Conservation (phyloP, 2,329 filamentous ascomycete species). For the Cercospora brassicicola region DNA sequence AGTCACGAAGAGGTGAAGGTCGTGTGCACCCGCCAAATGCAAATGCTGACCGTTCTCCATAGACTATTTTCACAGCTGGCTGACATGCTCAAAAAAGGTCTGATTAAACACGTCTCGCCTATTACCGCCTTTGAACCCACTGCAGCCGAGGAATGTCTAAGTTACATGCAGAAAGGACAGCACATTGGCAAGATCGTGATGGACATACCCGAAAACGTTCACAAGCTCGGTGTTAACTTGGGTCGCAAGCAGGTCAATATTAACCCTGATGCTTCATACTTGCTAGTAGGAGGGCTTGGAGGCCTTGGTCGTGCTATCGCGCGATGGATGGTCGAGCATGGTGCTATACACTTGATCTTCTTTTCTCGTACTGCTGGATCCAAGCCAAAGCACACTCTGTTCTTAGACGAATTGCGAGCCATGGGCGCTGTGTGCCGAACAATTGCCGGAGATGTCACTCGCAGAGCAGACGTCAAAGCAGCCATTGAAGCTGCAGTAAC, state of each 20-base stretch:
- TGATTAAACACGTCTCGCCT: too few relatives aligned
- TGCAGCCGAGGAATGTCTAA: too few relatives aligned
- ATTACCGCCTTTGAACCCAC: too few relatives aligned
- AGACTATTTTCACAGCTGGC: too few relatives aligned
- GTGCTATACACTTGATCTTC: constrained; percentile 23
- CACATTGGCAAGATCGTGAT: too few relatives aligned
- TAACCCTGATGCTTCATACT: constrained; percentile 17
- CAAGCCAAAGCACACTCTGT: neutral
- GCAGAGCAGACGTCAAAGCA: constrained; percentile 6
- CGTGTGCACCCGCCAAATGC: too few relatives aligned
- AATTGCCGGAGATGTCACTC: neutral
- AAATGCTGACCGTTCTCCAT: too few relatives aligned
- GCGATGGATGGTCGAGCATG: constrained; percentile 24
- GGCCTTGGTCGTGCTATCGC: constrained; percentile 28
- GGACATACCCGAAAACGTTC: too few relatives aligned
- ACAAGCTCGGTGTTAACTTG: too few relatives aligned
- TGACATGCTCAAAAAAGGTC: too few relatives aligned
- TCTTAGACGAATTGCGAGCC: neutral
- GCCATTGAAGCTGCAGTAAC: constrained; percentile 44
- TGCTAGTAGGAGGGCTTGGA: constrained; percentile 31
- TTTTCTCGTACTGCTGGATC: constrained; percentile 20
- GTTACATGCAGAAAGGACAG: too few relatives aligned
- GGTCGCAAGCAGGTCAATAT: neutral
- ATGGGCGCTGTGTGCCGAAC: constrained; percentile 3
- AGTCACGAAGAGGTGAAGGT: too few relatives aligned